phyloP scores from a whole-genome alignment of 2,329 filamentous ascomycete species.

The Fonsecaea nubica region DNA sequence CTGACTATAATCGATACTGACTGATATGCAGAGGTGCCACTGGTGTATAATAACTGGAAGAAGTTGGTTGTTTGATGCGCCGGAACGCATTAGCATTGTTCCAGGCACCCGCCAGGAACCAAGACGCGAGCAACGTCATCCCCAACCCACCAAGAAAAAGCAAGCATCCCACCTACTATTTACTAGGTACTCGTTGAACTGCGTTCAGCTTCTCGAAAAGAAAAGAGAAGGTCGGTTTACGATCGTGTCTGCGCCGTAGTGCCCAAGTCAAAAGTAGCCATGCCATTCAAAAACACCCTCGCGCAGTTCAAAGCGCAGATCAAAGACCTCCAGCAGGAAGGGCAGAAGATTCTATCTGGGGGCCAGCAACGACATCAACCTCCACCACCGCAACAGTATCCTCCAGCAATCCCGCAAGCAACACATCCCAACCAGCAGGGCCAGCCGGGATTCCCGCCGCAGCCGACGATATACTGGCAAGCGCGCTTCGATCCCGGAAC shows the following conservation, averaged over 20 bases:
- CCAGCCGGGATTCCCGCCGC: slow-evolving; percentile 10
- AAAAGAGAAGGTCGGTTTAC: too few species aligned
- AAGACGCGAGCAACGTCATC: neutral
- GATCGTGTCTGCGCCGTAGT: too few species aligned
- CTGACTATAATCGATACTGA: too few species aligned
- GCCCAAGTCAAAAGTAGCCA: neutral
- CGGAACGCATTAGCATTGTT: neutral
- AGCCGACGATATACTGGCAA: slow-evolving; percentile 36
- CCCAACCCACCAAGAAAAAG: neutral
- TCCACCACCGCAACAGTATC: slow-evolving; percentile 23
- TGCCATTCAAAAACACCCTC: slow-evolving; percentile 34
- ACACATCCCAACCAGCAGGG: slow-evolving; percentile 24
- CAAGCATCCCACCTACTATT: neutral
- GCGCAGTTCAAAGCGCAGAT: slow-evolving; percentile 28
- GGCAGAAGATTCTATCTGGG: slow-evolving; percentile 24
- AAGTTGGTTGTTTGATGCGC: neutral
- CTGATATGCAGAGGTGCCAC: too few species aligned
- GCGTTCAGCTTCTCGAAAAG: neutral
- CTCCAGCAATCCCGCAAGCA: slow-evolving; percentile 30
- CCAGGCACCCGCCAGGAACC: neutral
- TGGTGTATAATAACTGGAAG: too few species aligned
- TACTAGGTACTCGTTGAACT: too few species aligned
- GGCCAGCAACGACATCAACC: slow-evolving; percentile 12
- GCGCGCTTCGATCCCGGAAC: slow-evolving; percentile 33
- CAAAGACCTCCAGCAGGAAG: slow-evolving; percentile 34